phyloP scores from a whole-genome alignment of 257 asterid genomes.

The Nicotiana otophora region DNA sequence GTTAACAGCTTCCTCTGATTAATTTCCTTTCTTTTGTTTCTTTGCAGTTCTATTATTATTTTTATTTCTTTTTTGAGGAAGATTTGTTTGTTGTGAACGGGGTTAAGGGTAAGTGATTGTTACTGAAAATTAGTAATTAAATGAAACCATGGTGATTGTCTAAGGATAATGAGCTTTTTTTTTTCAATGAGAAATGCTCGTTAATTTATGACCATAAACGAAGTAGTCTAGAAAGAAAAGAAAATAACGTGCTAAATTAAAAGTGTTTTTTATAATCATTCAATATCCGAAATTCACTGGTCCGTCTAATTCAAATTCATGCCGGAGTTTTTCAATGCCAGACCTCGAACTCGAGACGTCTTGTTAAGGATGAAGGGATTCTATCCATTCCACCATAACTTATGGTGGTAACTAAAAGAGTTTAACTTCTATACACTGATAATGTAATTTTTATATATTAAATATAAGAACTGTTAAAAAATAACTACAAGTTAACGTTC shows the following conservation, averaged over 20 bases:
- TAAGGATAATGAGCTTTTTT: neutral
- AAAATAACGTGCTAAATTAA: neutral
- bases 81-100: neutral
- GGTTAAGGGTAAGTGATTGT: neutral
- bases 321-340: too few relatives aligned
- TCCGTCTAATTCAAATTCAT: too few relatives aligned
- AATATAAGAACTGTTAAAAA: too few relatives aligned
- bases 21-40: neutral
- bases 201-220: neutral
- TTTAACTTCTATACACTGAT: neutral
- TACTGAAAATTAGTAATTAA: neutral
- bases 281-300: too few relatives aligned
- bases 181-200: neutral
- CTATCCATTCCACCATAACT: neutral
- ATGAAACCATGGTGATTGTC: neutral
- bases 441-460: too few relatives aligned
- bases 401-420: neutral
- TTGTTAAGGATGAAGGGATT: neutral
- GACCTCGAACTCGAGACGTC: too few relatives aligned
- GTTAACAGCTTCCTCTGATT: neutral
- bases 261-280: too few relatives aligned
- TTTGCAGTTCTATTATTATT: neutral
- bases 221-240: too few relatives aligned
- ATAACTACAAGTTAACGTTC: too few relatives aligned
- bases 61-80: neutral